Conservation (phyloP, 306 rosid species). For the Inga oerstediana region DNA sequence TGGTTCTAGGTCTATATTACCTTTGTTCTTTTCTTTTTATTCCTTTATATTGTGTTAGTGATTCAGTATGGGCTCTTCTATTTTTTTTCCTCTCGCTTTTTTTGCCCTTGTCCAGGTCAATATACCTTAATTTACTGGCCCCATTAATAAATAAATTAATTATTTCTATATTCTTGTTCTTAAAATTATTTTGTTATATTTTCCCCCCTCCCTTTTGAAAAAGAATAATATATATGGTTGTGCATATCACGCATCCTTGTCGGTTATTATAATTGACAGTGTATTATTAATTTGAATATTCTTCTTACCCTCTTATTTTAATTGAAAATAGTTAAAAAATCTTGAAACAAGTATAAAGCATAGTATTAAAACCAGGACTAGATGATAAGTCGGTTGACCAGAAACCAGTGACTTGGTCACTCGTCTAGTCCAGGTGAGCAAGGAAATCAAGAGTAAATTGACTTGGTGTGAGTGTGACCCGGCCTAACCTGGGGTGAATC, state of each 20-base stretch:
- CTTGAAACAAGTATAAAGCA: background rate
- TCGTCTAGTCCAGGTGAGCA: too few species aligned
- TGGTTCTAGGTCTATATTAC: background rate
- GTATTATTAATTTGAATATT: slow-evolving; percentile 33
- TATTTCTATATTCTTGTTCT: slow-evolving; percentile 8
- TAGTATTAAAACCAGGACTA: too few species aligned
- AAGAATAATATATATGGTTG: slow-evolving; percentile 4
- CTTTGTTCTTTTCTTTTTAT: background rate
- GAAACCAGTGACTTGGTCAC: too few species aligned
- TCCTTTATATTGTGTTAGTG: background rate
- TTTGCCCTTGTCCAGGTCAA: background rate
- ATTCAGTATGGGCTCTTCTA: background rate
- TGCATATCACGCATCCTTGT: background rate
- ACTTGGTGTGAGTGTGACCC: too few species aligned
- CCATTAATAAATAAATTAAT: background rate
- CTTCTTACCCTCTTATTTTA: background rate
- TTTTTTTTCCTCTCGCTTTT: background rate
- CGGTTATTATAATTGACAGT: slow-evolving; percentile 20
- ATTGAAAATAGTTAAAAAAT: background rate
- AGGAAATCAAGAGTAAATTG: too few species aligned
- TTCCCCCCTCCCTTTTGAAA: background rate
- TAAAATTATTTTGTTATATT: background rate
- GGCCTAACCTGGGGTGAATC: too few species aligned
- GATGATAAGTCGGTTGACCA: too few species aligned
- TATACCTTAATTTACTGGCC: slow-evolving; percentile 5